phyloP scores from a whole-genome alignment of 495 filamentous ascomycete genomes.

The Penicillium crystallinum region DNA sequence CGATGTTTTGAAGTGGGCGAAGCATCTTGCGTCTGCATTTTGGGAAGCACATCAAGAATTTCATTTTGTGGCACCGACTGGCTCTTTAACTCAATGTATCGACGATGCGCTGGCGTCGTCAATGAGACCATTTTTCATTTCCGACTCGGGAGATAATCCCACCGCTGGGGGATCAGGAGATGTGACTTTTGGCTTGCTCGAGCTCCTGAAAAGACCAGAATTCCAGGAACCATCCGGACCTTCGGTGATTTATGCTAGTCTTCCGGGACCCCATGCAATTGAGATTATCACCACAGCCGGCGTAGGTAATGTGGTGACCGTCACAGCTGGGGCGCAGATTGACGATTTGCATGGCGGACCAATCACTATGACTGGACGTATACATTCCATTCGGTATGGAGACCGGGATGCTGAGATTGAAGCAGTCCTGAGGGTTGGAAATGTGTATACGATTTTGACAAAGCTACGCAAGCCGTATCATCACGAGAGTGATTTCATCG shows the following conservation, averaged over 20 bases:
- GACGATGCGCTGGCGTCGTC: constrained; percentile 40
- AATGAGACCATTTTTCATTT: constrained; percentile 52
- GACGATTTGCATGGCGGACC: constrained; percentile 49
- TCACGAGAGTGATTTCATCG: constrained; percentile 50
- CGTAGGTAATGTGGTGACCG: constrained; percentile 45
- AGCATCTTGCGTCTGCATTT: constrained; percentile 44
- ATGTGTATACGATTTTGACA: constrained; percentile 51
- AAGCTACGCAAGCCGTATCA: constrained; percentile 55
- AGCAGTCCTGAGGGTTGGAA: constrained; percentile 49
- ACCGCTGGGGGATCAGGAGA: constrained; percentile 54
- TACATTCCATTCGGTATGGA: constrained; percentile 51
- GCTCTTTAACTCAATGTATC: constrained; percentile 45
- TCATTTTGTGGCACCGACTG: constrained; percentile 51
- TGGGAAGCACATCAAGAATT: constrained; percentile 48
- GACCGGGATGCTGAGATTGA: constrained; percentile 46
- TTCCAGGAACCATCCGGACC: constrained; percentile 37
- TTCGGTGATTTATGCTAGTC: constrained; percentile 51
- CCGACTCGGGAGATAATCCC: constrained; percentile 55
- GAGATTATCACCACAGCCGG: constrained; percentile 42
- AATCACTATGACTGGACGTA: constrained; percentile 47
- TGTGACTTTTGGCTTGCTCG: constrained; percentile 49
- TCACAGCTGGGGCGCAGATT: constrained; percentile 51
- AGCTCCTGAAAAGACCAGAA: constrained; percentile 44
- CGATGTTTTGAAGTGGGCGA: constrained; percentile 32
- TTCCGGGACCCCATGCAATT: constrained; percentile 47